A percentile compares a stretch with the other conserved stretches of the same genome.
phyloP scores from a whole-genome alignment of 2,329 filamentous ascomycete genomes.

The Hirsutella thompsonii region DNA sequence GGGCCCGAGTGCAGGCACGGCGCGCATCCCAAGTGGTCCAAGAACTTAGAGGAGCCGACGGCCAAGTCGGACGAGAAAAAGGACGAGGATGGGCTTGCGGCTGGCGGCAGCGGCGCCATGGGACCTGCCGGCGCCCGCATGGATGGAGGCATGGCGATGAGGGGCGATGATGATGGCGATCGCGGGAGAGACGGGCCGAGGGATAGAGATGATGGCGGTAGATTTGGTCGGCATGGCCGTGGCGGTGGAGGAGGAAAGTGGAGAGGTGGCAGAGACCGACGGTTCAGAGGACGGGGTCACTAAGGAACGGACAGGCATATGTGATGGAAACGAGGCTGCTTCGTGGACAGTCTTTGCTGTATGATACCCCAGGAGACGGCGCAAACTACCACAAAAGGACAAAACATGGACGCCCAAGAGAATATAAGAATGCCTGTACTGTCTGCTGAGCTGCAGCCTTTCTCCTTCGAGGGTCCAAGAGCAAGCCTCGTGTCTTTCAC shows the following conservation, averaged over 20 bases:
- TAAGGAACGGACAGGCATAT: slow-evolving; percentile 4
- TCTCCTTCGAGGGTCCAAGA: no score
- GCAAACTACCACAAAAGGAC: no score
- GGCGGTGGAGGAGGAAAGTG: slow-evolving; percentile 23
- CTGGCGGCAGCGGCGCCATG: no score
- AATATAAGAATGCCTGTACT: no score
- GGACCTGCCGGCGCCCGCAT: no score
- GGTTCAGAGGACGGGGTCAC: slow-evolving; percentile 22
- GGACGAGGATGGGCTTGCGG: no score
- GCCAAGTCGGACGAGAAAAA: slow-evolving; percentile 56
- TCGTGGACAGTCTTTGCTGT: no score
- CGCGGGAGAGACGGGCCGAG: slow-evolving; percentile 19
- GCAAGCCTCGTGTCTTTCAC: no score
- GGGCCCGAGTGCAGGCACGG: slow-evolving; percentile 62
- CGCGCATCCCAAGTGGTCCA: slow-evolving; percentile 72
- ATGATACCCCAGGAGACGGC: slow-evolving; percentile 1
- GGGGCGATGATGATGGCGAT: slow-evolving; percentile 24
- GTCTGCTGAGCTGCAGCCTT: no score
- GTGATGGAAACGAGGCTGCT: no score
- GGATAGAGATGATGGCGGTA: slow-evolving; percentile 18
- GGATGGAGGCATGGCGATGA: slow-evolving; percentile 12
- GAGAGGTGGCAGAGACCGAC: slow-evolving; percentile 19
- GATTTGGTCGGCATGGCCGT: slow-evolving; percentile 16
- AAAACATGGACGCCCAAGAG: no score
- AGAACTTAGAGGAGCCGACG: slow-evolving; percentile 62